Evolutionary conservation across 306 rosid species (phyloP).

Genomic region (Citrullus colocynthis): DNA sequence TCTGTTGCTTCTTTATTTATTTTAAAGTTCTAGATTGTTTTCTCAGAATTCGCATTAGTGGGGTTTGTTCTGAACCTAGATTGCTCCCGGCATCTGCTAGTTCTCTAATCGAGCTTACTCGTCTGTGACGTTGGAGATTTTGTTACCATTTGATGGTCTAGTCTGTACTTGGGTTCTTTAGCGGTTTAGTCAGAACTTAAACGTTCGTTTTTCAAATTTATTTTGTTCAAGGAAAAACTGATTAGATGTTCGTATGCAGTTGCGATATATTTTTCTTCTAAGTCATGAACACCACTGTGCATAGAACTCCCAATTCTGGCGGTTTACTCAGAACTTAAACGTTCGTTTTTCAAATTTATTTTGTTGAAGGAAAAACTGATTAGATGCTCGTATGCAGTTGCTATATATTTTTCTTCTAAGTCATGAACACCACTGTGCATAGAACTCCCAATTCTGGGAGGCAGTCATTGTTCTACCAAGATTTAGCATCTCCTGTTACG

Average conservation of each 20-base stretch:
- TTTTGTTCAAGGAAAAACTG: too few species aligned
- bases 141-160: neutral
- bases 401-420: neutral
- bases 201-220: neutral
- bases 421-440: constrained; percentile 45
- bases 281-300: constrained; percentile 43
- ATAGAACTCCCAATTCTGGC: constrained; percentile 62
- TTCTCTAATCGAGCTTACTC: neutral
- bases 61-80: neutral
- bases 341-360: neutral
- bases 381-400: neutral
- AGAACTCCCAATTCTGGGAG: constrained; percentile 75
- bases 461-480: constrained; percentile 80
- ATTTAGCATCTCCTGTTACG: constrained; percentile 82
- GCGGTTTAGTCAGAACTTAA: neutral
- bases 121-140: neutral
- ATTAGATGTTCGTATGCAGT: neutral
- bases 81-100: neutral
- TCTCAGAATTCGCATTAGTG: neutral
- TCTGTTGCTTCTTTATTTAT: neutral
- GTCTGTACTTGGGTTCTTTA: neutral
- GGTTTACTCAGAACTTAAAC: neutral
- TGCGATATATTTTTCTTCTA: neutral
- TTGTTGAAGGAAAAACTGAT: too few species aligned
- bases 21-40: neutral